Percentiles rank a stretch among this genome's conserved stretches.
These are phyloP conservation scores for Euryodendron excelsum DNA, from an alignment of 148 eudicot genomes.

Conservation along the genomic window DNA sequence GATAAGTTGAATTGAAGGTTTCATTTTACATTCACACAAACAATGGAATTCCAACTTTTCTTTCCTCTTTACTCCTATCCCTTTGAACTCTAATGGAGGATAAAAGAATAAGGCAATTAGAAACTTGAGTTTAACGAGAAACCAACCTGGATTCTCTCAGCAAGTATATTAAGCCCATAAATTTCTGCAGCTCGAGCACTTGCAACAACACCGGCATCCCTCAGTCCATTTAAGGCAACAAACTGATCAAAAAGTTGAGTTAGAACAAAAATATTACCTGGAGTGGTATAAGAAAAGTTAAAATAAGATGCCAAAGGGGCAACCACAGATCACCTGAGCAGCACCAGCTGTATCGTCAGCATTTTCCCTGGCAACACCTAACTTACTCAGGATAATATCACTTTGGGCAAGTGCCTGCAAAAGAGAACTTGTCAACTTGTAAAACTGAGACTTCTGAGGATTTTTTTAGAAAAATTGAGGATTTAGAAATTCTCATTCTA, in stretches of 20 bases:
- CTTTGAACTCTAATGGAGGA: not conserved
- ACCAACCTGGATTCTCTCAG: conserved; percentile 51
- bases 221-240: conserved; percentile 43
- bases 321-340: conserved; percentile 38
- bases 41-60: no score
- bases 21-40: not conserved
- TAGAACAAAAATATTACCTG: not conserved
- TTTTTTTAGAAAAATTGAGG: no score
- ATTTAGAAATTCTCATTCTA: not conserved
- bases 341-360: conserved; percentile 59
- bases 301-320: not conserved
- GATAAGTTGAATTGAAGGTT: not conserved
- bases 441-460: not conserved
- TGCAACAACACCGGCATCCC: conserved; percentile 56
- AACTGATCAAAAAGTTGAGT: conserved; percentile 22
- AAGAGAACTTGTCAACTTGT: not conserved
- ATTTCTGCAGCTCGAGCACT: conserved; percentile 56
- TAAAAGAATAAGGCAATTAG: not conserved
- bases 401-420: conserved; percentile 55
- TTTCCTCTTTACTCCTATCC: not conserved
- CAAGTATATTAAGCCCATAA: conserved; percentile 51
- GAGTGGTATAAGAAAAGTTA: not conserved
- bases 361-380: conserved; percentile 47
- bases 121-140: not conserved
- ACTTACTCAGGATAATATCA: conserved; percentile 44